Evolutionary conservation across 345 rosid genomes (phyloP).

Genomic region (Eutrema heterophyllum): DNA sequence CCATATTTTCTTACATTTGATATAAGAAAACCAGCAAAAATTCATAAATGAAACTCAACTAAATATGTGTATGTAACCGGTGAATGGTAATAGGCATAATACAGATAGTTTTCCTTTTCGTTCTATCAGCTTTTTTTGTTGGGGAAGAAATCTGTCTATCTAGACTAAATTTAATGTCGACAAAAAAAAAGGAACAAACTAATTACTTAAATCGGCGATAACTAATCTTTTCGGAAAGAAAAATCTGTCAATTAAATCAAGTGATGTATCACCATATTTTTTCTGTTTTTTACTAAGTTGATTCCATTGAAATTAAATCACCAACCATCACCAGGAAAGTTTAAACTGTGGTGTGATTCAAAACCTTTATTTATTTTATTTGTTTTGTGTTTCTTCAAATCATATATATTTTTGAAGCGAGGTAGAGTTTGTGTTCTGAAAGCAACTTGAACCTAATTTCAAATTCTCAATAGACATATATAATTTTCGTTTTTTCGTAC

Average conservation of each 20-base stretch:
- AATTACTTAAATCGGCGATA: not conserved
- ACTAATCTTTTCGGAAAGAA: not conserved
- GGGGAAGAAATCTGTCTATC: not conserved
- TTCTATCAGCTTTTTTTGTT: not conserved
- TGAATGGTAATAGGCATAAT: not conserved
- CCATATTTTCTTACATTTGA: not conserved
- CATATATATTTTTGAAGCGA: not conserved
- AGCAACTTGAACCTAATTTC: conserved; percentile 30
- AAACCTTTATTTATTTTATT: not conserved
- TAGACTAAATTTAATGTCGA: not conserved
- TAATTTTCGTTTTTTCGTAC: not conserved
- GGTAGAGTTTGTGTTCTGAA: conserved; percentile 1
- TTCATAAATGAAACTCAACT: not conserved
- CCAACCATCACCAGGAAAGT: not conserved
- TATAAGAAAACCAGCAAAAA: not conserved
- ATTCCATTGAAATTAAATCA: not conserved
- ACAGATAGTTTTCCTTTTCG: no score
- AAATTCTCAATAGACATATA: conserved; percentile 16
- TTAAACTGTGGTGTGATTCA: not conserved
- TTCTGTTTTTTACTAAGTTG: not conserved
- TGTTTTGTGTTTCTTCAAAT: not conserved
- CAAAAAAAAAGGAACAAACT: not conserved
- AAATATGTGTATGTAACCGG: not conserved
- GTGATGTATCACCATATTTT: not conserved
- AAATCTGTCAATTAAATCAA: not conserved